Evolutionary conservation across 257 asterid species (phyloP), one percentile per base, ranked within the genome.

Genomic region (Rhazya stricta): DNA sequence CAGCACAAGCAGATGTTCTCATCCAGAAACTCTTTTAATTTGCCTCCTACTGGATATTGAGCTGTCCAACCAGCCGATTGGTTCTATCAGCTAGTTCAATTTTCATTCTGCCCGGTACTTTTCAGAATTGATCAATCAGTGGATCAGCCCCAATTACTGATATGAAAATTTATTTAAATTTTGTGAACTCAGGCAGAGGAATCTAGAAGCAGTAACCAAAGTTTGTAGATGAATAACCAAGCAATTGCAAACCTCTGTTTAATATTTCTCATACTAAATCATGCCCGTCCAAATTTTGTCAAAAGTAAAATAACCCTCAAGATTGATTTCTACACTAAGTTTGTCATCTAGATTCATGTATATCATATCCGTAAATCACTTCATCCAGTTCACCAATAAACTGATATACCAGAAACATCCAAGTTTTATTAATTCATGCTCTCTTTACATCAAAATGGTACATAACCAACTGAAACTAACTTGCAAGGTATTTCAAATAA

Each of bases 1-100:
- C 73, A 19, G 51, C 5, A 34, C 42, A 23, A 4, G 57, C 3
- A 37, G 46, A n/a, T 27, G 37, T 36, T 75, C 34, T 19, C 65
- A 21, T 34, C 66, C 19, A 75, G 54, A 54, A 41, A 75, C 56
- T 75, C 74, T 53, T 37, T 41, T 34, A 54, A 30, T 5, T 16
- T 37, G 73, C 63, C 67, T 54, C 74, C 29, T 16, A 36, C 21
- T 53, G 67, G 46, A 66, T 39, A 45, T 65, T 54, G 45, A 66
- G 46, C 30, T 75, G 32, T 65, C 65, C 57, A 53, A 65, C 73
- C 56, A 36, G 67, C 13, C 51, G 23, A 36, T 23, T 36, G 56
- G 48, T n/a, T 37, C 67, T 39, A 27, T 8, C 9, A n/a, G n/a
- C 42, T 36, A 3, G 48, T 39, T 53, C 27, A 21, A 12, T 9